Evolutionary conservation across 306 rosid genomes (phyloP), one percentile per base, ranked within the genome.

Genomic region (Elaeagnus macrophylla): DNA sequence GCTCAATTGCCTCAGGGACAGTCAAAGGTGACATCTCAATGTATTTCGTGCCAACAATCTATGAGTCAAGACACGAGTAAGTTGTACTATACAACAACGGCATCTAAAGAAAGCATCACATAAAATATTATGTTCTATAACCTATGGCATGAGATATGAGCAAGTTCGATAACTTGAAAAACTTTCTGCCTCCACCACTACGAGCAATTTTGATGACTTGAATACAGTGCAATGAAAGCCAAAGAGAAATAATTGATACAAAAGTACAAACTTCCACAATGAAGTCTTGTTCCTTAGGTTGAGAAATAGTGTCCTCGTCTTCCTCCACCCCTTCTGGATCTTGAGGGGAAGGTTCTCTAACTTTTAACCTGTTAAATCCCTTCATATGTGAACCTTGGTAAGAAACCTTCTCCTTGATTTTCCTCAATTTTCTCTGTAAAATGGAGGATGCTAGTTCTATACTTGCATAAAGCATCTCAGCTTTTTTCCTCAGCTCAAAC

Each of bases 1-100:
- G 97, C 58, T 90, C 84, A 51, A 83, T 75, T 59, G 97, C 95
- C 76, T 90, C 95, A 32, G 78, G 53, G 53, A 90, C 86, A 2
- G 97, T 86, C 79, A 90, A 78, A 12, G 97, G 97, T 3, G 95
- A 95, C 89, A 90, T 90, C 70, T 90, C 95, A 35, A 90, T 86
- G 84, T 83, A 81, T 52, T 90, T 86, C 48, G 84, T 90, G 45
- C 95, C 91, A 42, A 86, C 84, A 68, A 90, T 83, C 97, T 89
- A 72, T 16, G 61, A 66, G 48, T 45, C 37, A 63, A 72, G 42
- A 39, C 35, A 39, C 63, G 39, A 58, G 55, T 53, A 50, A 57
- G 72, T 56, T 15, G 56, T 17, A 39, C 51, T 25, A 39, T 11
- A 9, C 19, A 59, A 45, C 36, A 67, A 39, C 54, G 48, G 11